phyloP scores from a whole-genome alignment of 2,329 filamentous ascomycete species.

The Pseudogymnoascus sp. region DNA sequence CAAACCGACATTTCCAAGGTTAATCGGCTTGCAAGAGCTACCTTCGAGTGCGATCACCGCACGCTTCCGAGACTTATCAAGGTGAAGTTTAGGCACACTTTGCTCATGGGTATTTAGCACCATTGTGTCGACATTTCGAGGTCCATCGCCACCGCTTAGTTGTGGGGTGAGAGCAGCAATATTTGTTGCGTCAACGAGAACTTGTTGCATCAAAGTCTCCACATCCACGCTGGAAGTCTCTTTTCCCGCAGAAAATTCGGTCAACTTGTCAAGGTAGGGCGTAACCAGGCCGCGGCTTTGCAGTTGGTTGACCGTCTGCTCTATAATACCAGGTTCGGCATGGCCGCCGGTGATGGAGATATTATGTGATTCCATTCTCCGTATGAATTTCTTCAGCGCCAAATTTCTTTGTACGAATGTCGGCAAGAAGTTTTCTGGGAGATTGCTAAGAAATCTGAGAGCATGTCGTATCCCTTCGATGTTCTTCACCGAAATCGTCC shows the following conservation, averaged over 20 bases:
- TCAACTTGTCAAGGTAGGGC: neutral
- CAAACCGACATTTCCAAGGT: neutral
- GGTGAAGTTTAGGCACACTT: neutral
- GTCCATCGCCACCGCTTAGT: neutral
- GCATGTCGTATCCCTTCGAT: neutral
- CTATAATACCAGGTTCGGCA: neutral
- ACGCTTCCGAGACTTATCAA: neutral
- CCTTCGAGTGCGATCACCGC: neutral
- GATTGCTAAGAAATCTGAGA: neutral
- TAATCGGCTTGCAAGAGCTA: neutral
- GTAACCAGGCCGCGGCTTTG: neutral
- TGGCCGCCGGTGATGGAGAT: too few species aligned
- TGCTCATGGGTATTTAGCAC: neutral
- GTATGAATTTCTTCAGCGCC: neutral
- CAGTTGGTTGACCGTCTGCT: constrained; percentile 2
- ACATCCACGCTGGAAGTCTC: neutral
- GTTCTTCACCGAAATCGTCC: neutral
- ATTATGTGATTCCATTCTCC: neutral
- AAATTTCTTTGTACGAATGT: neutral
- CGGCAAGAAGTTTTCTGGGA: neutral
- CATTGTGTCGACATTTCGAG: neutral
- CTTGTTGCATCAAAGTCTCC: constrained; percentile 1
- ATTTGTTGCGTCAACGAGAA: constrained; percentile 1
- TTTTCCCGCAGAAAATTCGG: neutral
- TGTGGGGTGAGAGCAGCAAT: neutral